Evolutionary conservation across 2,329 filamentous ascomycete species (phyloP), one percentile per base, ranked within the genome.

Genomic region (Cladosporium colombiae): DNA sequence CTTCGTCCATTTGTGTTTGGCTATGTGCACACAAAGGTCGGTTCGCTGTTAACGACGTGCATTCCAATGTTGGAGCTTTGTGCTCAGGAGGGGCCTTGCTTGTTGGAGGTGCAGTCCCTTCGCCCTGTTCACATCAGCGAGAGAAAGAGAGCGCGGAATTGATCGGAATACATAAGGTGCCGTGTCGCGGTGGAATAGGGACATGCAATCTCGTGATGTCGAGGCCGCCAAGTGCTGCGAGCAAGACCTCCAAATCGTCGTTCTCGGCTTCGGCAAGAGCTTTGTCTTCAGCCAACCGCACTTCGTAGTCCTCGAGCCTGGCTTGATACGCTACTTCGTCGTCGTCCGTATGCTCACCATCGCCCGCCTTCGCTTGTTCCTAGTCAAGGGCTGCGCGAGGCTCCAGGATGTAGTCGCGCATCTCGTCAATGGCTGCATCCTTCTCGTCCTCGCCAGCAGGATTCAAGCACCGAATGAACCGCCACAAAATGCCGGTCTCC

Each of bases 151-250:
- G 44, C 44, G 18, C 44, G 44, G 18, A 49, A 23, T 5, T 23
- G 7, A 13, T 23, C 44, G 44, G 13, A 21, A 49, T 49, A 49
- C 55, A 27, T 29, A 5, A 29, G 27, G 27, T 31, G 31, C 50
- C 18, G 50, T 29, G 50, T 53, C 50, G 50, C 21, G 50, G 50
- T 53, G 23, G 25, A 5, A 53, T 29, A 23, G 21, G 50, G 25
- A 31, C 50, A 53, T 53, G 18, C 50, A 25, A 53, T 53, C 16
- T 53, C 50, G 50, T 53, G 50, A 53, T 53, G 50, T 53, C 50
- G 23, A 53, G 50, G 50, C 31, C 50, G 25, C 50, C 25, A 53
- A 31, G 50, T 53, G 50, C 50, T 53, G 50, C 25, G 50, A 29
- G 50, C 50, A 53, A 53, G 50, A 25, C 50, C 50, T 53, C 50